These are phyloP conservation scores for Alternaria rosae DNA, from an alignment of 2,329 filamentous ascomycete genomes.

Conservation along the genomic window DNA sequence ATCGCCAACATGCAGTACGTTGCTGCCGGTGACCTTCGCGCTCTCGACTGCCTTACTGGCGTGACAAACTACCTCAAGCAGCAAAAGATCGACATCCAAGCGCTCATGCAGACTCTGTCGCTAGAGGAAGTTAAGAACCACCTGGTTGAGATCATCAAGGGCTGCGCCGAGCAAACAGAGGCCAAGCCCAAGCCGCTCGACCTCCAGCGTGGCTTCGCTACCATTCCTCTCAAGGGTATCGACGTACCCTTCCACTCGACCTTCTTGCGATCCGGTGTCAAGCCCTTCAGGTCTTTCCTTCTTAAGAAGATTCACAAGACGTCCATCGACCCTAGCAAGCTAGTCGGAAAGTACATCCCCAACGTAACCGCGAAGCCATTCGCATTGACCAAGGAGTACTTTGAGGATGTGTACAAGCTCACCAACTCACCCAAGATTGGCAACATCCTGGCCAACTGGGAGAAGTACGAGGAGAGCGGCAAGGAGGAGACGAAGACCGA, in stretches of 20 bases:
- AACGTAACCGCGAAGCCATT: constrained; percentile 98
- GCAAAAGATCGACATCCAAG: constrained; percentile 96
- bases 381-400: constrained; percentile 96
- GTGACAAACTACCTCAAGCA: constrained; percentile 95
- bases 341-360: constrained; percentile 98
- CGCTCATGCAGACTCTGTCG: constrained; percentile 83
- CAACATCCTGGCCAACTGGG: constrained; percentile 79
- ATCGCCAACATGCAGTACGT: constrained; percentile 76
- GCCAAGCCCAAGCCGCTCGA: constrained; percentile 88
- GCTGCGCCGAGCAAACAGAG: constrained; percentile 84
- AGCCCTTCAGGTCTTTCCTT: constrained; percentile 97
- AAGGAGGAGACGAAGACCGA: constrained; percentile 37
- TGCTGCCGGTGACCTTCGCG: constrained; percentile 70
- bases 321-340: constrained; percentile 94
- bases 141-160: constrained; percentile 87
- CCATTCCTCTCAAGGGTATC: constrained; percentile 94
- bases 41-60: constrained; percentile 72
- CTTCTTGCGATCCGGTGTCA: constrained; percentile 96
- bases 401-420: constrained; percentile 95
- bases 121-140: constrained; percentile 92
- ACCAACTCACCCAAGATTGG: constrained; percentile 83
- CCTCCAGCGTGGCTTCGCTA: constrained; percentile 93
- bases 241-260: constrained; percentile 99
- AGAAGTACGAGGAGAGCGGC: constrained; percentile 57
- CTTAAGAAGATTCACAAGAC: constrained; percentile 99